Evolutionary conservation across 2,329 filamentous ascomycete species (phyloP), one percentile per base, ranked within the genome.

Genomic region (Phyllosticta capitalensis): DNA sequence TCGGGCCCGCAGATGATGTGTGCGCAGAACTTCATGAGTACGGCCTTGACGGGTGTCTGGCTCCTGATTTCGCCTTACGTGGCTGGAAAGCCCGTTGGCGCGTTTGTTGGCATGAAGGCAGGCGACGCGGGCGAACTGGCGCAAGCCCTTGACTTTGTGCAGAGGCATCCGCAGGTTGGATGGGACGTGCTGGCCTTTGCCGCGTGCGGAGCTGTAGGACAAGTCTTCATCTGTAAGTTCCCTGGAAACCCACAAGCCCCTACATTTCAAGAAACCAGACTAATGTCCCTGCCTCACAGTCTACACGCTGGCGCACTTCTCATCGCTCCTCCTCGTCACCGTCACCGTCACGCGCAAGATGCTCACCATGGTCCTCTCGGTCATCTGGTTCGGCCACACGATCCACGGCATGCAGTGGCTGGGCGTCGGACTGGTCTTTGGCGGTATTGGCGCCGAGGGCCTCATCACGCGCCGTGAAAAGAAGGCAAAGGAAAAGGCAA

Each of bases 1-100:
- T 84, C 85, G 2, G 94, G 94, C 9, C 91, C 92, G 61, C 94
- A 99, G 81, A 99, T 99, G 94, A 99, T 99, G 94, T 95, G 92
- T 71, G 92, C 92, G 48, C 90, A 96, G 75, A 99, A 97, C 72
- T 78, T 96, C 59, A 88, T 97, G 74, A 87, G 84, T 66, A 92
- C 91, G 3, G 69, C 85, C 53, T 79, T 97, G 60, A 97, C 92
- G 3, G 79, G 83, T 20, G 69, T 76, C 0, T 97, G 95, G 68
- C 83, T 99, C 52, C 64, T 92, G 19, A 69, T 91, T 20, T 88
- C 86, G 67, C 94, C 94, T 0, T 90, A 87, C 76, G 74, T 96
- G n/a, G 87, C 95, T 10, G 78, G 81, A 60, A 90, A 75, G 6
- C 68, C 72, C 0, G 38, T 79, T 2, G 77, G 74, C 10, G 65